Conservation (phyloP, 2,329 filamentous ascomycete species). For the Pseudonectria buxi region DNA sequence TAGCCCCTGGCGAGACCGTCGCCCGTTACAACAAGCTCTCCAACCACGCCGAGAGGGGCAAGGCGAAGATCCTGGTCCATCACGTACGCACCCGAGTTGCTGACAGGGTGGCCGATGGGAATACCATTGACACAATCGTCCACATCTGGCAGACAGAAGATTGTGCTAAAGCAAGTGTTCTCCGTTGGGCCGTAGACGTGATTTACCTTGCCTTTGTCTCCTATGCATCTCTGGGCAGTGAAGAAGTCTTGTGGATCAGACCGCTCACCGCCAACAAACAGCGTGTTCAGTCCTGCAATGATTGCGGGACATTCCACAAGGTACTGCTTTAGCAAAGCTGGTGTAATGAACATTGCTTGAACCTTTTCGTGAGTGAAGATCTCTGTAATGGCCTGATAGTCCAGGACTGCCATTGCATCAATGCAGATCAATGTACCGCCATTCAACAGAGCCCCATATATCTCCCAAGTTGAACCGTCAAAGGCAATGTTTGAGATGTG, state of each 20-base stretch:
- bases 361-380: conserved; percentile 10
- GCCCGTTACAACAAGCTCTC: conserved; percentile 22
- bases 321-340: conserved; percentile 15
- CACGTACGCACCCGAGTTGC: conserved; percentile 15
- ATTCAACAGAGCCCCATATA: conserved; percentile 7
- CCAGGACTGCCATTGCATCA: conserved; percentile 4
- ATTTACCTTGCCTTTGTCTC: conserved; percentile 3
- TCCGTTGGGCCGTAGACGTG: conserved; percentile 14
- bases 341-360: conserved; percentile 6
- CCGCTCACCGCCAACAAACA: conserved; percentile 14
- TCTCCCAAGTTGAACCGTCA: conserved; percentile 6
- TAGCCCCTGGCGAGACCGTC: conserved; percentile 19
- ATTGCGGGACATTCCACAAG: conserved; percentile 5
- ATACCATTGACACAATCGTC: conserved; percentile 9
- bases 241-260: conserved; percentile 5
- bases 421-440: conserved; percentile 9
- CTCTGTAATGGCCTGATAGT: conserved; percentile 1
- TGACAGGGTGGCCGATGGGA: conserved; percentile 13
- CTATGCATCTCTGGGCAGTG: conserved; percentile 1
- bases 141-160: background rate
- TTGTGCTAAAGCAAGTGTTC: conserved; percentile 7
- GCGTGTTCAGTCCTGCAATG: conserved; percentile 1
- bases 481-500: conserved; percentile 9
- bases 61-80: conserved; percentile 17
- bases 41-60: conserved; percentile 19